Conservation (phyloP, 148 eudicot genomes). For the Chenopodium formosanum region DNA sequence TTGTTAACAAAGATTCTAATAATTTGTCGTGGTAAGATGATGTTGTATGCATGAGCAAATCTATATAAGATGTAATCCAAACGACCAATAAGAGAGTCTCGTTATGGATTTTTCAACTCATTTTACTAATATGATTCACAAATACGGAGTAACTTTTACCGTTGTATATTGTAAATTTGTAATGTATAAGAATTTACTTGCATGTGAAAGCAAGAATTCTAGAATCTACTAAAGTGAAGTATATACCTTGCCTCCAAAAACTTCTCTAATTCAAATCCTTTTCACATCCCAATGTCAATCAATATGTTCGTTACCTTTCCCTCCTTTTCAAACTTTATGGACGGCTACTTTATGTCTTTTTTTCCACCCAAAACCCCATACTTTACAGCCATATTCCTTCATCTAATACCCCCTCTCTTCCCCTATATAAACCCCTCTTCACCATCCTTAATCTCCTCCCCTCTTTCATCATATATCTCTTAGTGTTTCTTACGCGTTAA, state of each 20-base stretch:
- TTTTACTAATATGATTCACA: not conserved
- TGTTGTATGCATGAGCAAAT: no score
- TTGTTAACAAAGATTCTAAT: no score
- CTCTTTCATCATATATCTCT: slow-evolving; percentile 13
- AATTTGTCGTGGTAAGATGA: no score
- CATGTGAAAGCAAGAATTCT: slow-evolving; percentile 23
- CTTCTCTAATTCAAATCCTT: slow-evolving; percentile 18
- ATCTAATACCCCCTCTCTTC: slow-evolving; percentile 21
- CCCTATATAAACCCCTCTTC: slow-evolving; percentile 30
- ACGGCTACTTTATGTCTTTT: slow-evolving; percentile 46
- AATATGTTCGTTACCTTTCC: slow-evolving; percentile 12
- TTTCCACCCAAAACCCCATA: slow-evolving; percentile 30
- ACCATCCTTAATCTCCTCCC: slow-evolving; percentile 10
- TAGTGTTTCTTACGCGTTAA: not conserved
- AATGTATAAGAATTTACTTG: not conserved
- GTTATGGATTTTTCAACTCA: not conserved
- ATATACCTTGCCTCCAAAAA: slow-evolving; percentile 27
- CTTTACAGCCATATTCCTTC: slow-evolving; percentile 59
- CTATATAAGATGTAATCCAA: no score
- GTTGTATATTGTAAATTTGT: not conserved
- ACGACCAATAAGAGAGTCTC: no score
- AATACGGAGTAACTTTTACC: not conserved
- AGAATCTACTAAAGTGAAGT: not conserved
- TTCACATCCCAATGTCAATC: slow-evolving; percentile 16
- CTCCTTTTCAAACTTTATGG: slow-evolving; percentile 48